phyloP scores from a whole-genome alignment of 2,329 filamentous ascomycete genomes.

The Aspergillus sp. region DNA sequence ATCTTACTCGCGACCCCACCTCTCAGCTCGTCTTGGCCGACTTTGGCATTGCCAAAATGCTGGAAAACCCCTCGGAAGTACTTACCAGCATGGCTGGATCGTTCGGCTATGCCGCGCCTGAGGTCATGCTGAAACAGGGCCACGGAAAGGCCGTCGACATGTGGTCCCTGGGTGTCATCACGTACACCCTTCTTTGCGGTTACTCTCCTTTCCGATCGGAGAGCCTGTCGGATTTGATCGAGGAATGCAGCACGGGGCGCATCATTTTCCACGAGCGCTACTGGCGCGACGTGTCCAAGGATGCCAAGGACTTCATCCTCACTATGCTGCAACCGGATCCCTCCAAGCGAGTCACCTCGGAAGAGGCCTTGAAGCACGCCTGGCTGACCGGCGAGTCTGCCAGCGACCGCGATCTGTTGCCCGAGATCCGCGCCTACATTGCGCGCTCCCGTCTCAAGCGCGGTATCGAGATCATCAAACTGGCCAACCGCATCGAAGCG shows the following conservation, averaged over 20 bases:
- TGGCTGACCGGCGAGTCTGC: slow-evolving; percentile 93
- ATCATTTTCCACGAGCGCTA: slow-evolving; percentile 97
- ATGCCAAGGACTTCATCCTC: slow-evolving; percentile 93
- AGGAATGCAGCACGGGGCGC: slow-evolving; percentile 80
- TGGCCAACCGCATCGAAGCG: slow-evolving; percentile 90
- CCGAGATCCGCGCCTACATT: slow-evolving; percentile 93
- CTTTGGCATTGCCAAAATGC: slow-evolving; percentile 98
- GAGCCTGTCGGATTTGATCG: slow-evolving; percentile 86
- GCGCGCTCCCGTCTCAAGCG: slow-evolving; percentile 86
- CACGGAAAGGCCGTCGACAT: slow-evolving; percentile 98
- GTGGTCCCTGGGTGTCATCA: slow-evolving; percentile 99
- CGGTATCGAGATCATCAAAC: slow-evolving; percentile 93
- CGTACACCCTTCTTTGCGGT: slow-evolving; percentile 94
- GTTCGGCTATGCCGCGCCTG: slow-evolving; percentile 94
- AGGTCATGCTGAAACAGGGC: slow-evolving; percentile 96
- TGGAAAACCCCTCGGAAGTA: slow-evolving; percentile 85
- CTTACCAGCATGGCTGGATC: slow-evolving; percentile 98
- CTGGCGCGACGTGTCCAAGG: slow-evolving; percentile 94
- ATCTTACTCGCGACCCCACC: slow-evolving; percentile 72
- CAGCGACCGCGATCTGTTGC: slow-evolving; percentile 93
- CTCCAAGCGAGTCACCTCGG: slow-evolving; percentile 72
- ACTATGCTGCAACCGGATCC: slow-evolving; percentile 76
- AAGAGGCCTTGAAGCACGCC: slow-evolving; percentile 75
- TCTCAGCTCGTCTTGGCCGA: slow-evolving; percentile 92
- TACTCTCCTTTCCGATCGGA: slow-evolving; percentile 98